Evolutionary conservation across 2,329 filamentous ascomycete genomes (phyloP).

Genomic region (Myriosclerotinia duriaeana): DNA sequence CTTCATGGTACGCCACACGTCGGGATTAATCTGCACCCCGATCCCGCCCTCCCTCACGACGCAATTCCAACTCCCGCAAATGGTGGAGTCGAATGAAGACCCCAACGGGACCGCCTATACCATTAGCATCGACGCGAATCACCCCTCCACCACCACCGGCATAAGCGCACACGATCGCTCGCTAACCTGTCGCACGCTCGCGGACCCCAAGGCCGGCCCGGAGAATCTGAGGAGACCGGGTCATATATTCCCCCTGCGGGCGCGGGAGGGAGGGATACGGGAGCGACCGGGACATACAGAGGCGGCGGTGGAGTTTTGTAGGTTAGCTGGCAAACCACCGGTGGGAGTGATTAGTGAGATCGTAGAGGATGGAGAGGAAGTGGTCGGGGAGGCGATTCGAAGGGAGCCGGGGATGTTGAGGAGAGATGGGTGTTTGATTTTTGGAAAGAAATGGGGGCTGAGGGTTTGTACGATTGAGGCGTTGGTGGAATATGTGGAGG

Average conservation of each 20-base stretch:
- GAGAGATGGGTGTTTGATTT: conserved; percentile 81
- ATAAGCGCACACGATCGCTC: conserved; percentile 88
- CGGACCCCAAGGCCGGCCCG: conserved; percentile 55
- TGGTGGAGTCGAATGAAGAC: conserved; percentile 76
- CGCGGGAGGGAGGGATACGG: conserved; percentile 75
- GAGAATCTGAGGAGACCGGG: conserved; percentile 76
- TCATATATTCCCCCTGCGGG: conserved; percentile 83
- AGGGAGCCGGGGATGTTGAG: conserved; percentile 83
- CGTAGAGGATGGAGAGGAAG: conserved; percentile 78
- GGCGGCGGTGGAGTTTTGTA: conserved; percentile 86
- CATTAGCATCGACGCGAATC: conserved; percentile 76
- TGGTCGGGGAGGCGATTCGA: conserved; percentile 65
- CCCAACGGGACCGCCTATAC: conserved; percentile 92
- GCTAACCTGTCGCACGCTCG: conserved; percentile 75
- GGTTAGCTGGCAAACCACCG: conserved; percentile 72
- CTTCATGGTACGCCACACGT: conserved; percentile 90
- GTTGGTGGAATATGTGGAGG: conserved; percentile 63
- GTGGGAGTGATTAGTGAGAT: conserved; percentile 88
- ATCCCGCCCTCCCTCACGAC: conserved; percentile 68
- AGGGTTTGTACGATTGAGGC: conserved; percentile 96
- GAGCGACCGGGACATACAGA: conserved; percentile 86
- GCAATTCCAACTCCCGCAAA: conserved; percentile 77
- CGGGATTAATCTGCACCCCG: conserved; percentile 88
- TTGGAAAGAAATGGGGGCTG: conserved; percentile 84
- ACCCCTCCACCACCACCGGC: conserved; percentile 76